Base-by-base conservation (phyloP, 805 yeast genomes). In the Monosporozyma unispora region DNA sequence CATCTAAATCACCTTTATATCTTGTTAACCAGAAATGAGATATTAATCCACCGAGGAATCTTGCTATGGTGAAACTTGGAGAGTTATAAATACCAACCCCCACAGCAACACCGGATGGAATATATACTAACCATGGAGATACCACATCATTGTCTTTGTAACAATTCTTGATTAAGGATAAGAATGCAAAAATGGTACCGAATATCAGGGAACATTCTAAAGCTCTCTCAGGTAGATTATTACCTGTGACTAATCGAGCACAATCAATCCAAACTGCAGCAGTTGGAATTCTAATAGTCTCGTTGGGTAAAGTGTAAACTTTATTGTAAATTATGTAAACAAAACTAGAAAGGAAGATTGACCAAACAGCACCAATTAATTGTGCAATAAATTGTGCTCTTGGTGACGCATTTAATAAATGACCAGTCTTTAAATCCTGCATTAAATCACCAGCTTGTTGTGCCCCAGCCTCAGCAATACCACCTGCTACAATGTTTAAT, bases 381-480 rank as follows among this genome's bases (percentile, higher is more conserved):
- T 93, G 98, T 0, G 97, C 98, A 19, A 80, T 62, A 58, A 93
- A 90, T 67, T 93, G 99, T 3, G 95, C 95, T 53, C 76, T 78
- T 16, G 96, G 96, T 0, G 96, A 85, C 0, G 98, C 97, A 14
- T 95, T 96, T 2, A 91, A 61, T 48, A 91, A 67, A 66, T 87
- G 91, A 0, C 98, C 98, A 0, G 99, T 90, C 64, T 93, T 93
- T 57, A 91, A 73, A 68, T 93, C 98, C 70, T 91, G 99, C 96
- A 93, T 87, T 61, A 91, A 73, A 68, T 91, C 99, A 28, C 99
- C 98, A 2, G 98, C 97, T 68, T 91, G 99, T 69, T 93, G 98
- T 2, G 99, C 96, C 8, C 98, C 98, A 0, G 98, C 97, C 69
- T 91, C 99, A 1, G 98, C 95, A 40, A 91, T 82, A 12, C 96